Evolutionary conservation across 148 eudicot species (phyloP).

Genomic region (Spergularia marina): DNA sequence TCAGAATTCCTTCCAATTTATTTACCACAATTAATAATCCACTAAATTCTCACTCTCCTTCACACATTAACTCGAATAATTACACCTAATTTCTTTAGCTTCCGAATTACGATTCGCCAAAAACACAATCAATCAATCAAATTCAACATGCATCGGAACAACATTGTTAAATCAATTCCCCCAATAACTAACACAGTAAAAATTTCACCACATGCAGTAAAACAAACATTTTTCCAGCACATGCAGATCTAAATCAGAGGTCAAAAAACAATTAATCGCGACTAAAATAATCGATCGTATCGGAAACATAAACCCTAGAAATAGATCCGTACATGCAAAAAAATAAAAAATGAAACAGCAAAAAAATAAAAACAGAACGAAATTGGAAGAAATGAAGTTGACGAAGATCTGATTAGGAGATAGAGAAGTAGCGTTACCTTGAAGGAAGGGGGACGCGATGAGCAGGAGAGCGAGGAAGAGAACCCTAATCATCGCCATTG

Average conservation of each 20-base stretch:
- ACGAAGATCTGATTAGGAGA: constrained; percentile 11
- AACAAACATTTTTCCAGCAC: not conserved
- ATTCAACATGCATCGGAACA: not conserved
- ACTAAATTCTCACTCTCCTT: too few relatives aligned
- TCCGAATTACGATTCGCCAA: not conserved
- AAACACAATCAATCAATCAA: not conserved
- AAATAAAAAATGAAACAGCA: not conserved
- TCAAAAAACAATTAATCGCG: not conserved
- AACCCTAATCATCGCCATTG: constrained; percentile 57
- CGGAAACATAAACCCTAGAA: not conserved
- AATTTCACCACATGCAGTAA: not conserved
- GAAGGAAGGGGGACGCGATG: constrained; percentile 60
- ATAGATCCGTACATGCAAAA: constrained; percentile 20
- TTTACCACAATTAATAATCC: too few relatives aligned
- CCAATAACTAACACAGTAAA: not conserved
- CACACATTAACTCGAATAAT: too few relatives aligned
- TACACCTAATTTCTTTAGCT: too few relatives aligned
- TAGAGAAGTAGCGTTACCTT: constrained; percentile 44
- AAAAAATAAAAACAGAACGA: not conserved
- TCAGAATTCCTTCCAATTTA: not conserved
- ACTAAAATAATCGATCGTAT: not conserved
- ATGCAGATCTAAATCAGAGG: constrained; percentile 9
- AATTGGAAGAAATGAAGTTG: not conserved
- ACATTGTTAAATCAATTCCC: constrained; percentile 7
- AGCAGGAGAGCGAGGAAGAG: constrained; percentile 59